phyloP scores from a whole-genome alignment of 108 stramenopile genomes.

The Conticribra guillardii region DNA sequence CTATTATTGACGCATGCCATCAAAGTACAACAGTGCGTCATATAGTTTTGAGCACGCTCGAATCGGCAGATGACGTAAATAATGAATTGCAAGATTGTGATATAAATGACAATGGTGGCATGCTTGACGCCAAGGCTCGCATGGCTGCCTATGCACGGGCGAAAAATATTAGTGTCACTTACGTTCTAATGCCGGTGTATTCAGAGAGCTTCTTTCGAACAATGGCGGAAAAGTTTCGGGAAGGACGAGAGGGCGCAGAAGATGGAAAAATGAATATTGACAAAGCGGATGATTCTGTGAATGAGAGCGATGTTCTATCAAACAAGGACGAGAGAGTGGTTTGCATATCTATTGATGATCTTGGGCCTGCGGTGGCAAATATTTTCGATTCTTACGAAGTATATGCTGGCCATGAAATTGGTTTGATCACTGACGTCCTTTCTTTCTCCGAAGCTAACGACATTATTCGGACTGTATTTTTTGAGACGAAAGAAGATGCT shows the following conservation, averaged over 20 bases:
- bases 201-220: conserved; percentile 49
- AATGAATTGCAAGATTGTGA: conserved; percentile 17
- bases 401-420: conserved; percentile 71
- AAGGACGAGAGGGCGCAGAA: neutral
- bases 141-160: conserved; percentile 64
- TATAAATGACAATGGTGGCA: neutral
- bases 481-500: conserved; percentile 3
- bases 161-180: conserved; percentile 59
- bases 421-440: conserved; percentile 57
- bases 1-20: conserved; percentile 76
- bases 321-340: conserved; percentile 42
- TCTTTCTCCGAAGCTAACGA: conserved; percentile 42
- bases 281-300: neutral
- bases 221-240: conserved; percentile 23
- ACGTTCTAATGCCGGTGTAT: conserved; percentile 64
- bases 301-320: conserved; percentile 17
- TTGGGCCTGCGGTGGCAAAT: conserved; percentile 63
- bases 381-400: conserved; percentile 66
- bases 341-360: conserved; percentile 66
- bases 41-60: conserved; percentile 64
- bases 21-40: conserved; percentile 56
- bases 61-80: conserved; percentile 41
- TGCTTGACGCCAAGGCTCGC: conserved; percentile 52
- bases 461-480: conserved; percentile 43
- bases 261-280: conserved; percentile 3